Conservation (phyloP, 2,329 filamentous ascomycete species). For the Zelopaecilomyces penicillatus region DNA sequence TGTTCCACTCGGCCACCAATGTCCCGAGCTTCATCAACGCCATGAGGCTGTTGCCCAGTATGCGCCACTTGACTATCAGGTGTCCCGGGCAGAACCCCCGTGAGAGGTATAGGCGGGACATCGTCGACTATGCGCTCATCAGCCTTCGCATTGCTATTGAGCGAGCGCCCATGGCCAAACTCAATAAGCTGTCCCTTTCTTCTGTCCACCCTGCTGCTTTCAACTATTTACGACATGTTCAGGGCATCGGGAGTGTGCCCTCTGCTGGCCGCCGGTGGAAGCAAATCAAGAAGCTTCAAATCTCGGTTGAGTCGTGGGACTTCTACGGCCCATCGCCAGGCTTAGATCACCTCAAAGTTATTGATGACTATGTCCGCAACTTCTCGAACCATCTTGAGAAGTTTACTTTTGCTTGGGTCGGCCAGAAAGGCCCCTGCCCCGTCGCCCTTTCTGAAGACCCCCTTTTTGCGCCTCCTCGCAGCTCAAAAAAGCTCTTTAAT, state of each 20-base stretch:
- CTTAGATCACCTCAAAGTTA: conserved; percentile 64
- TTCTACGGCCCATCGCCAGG: conserved; percentile 52
- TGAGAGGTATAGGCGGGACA: conserved; percentile 65
- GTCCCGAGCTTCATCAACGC: conserved; percentile 75
- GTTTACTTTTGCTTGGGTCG: conserved; percentile 71
- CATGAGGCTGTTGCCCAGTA: conserved; percentile 57
- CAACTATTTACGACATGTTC: conserved; percentile 65
- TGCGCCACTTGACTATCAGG: conserved; percentile 66
- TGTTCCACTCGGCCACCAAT: conserved; percentile 86
- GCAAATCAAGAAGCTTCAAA: conserved; percentile 65
- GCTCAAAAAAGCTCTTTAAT: conserved; percentile 50
- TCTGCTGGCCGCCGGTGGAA: conserved; percentile 65
- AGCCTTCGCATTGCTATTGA: conserved; percentile 79
- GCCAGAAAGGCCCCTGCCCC: conserved; percentile 66
- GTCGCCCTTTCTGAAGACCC: conserved; percentile 62
- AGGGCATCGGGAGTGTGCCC: conserved; percentile 67
- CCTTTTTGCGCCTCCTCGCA: conserved; percentile 51
- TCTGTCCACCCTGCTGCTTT: conserved; percentile 69
- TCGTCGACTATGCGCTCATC: conserved; percentile 83
- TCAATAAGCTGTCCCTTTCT: conserved; percentile 63
- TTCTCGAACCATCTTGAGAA: conserved; percentile 60
- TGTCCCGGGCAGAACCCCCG: conserved; percentile 64
- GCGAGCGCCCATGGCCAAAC: conserved; percentile 54
- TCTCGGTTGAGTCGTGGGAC: conserved; percentile 65
- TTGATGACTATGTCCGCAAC: conserved; percentile 69